phyloP scores from a whole-genome alignment of 139 green algal genomes.

The Coelastrella sp. region DNA sequence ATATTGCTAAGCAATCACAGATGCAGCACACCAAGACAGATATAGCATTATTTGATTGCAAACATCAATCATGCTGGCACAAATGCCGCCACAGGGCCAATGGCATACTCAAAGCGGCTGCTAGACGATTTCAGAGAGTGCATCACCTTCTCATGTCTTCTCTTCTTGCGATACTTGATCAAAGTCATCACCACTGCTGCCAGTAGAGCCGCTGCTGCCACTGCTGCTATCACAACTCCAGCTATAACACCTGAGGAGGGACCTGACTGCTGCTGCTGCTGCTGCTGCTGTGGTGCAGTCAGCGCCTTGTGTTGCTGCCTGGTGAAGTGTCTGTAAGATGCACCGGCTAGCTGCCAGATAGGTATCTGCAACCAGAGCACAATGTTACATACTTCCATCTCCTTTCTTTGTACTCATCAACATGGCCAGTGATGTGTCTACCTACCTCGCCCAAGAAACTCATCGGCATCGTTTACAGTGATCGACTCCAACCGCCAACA shows the following conservation, averaged over 20 bases:
- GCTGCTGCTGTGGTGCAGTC: not conserved
- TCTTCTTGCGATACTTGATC: not conserved
- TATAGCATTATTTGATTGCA: no score
- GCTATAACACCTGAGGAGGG: not conserved
- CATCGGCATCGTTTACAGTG: no score
- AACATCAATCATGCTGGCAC: not conserved
- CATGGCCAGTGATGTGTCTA: not conserved
- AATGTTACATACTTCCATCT: not conserved
- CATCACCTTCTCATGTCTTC: not conserved
- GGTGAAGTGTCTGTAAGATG: not conserved
- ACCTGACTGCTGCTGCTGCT: not conserved
- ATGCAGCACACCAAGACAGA: no score
- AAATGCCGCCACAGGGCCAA: no score
- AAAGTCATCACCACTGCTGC: not conserved
- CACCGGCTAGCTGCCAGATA: constrained; percentile 28
- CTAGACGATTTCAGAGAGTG: not conserved
- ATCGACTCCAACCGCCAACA: no score
- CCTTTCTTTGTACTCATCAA: not conserved
- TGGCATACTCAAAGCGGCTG: no score
- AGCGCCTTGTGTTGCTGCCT: not conserved
- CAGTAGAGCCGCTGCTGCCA: not conserved
- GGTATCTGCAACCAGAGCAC: not conserved
- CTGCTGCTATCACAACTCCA: not conserved
- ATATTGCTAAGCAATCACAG: not conserved
- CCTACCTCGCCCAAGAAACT: not conserved